Evolutionary conservation across 106 monocot genomes (phyloP).

Genomic region (Phalaenopsis equestris): DNA sequence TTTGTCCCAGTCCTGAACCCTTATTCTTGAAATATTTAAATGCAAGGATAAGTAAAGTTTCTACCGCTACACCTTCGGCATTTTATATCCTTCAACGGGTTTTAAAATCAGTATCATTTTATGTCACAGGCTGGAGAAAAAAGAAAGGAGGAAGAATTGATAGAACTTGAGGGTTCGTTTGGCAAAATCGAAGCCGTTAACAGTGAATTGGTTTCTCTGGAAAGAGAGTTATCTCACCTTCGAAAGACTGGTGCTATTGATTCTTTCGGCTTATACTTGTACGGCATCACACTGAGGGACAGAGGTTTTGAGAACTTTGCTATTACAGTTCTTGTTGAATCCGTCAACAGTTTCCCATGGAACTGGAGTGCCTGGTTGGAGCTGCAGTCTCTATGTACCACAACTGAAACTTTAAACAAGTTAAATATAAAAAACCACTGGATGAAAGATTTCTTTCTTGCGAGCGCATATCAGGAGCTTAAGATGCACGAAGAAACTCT

Average conservation of each 20-base stretch:
- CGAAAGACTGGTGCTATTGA: slow-evolving; percentile 50
- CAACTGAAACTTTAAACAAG: slow-evolving; percentile 47
- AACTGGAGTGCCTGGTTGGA: slow-evolving; percentile 99
- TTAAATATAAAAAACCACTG: slow-evolving; percentile 83
- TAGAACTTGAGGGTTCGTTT: slow-evolving; percentile 83
- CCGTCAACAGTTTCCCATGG: slow-evolving; percentile 92
- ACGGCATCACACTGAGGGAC: slow-evolving; percentile 79
- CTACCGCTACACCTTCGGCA: neutral
- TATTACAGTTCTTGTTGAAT: slow-evolving; percentile 60
- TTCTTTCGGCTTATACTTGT: slow-evolving; percentile 79
- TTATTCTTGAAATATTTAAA: no score
- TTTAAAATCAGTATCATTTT: slow-evolving; percentile 3
- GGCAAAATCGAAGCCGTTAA: slow-evolving; percentile 63
- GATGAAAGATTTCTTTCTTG: slow-evolving; percentile 98
- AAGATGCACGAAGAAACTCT: slow-evolving; percentile 82
- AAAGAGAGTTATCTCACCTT: slow-evolving; percentile 78
- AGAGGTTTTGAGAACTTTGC: slow-evolving; percentile 75
- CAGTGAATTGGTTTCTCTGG: slow-evolving; percentile 58
- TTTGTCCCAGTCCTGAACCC: no score
- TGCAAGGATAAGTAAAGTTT: no score
- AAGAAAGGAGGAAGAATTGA: slow-evolving; percentile 92
- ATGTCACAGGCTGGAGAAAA: slow-evolving; percentile 81
- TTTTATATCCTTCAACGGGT: neutral
- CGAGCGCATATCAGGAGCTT: slow-evolving; percentile 73
- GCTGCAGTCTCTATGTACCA: slow-evolving; percentile 64